These are phyloP conservation scores for Coprinellus aureogranulatus DNA, from an alignment of 768 basidiomycete genomes.

Conservation along the genomic window DNA sequence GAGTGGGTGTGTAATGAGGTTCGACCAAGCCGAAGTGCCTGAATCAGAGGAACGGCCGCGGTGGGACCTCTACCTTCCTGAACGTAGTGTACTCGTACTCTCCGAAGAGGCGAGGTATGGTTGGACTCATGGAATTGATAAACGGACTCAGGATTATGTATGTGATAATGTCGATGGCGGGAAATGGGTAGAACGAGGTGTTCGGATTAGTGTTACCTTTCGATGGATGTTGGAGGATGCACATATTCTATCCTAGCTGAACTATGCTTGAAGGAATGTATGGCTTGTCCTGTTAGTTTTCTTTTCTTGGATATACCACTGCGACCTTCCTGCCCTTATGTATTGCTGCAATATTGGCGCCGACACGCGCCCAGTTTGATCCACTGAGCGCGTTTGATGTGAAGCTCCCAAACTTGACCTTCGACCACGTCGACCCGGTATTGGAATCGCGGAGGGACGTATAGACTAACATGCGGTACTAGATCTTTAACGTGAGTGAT, in stretches of 20 bases:
- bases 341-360: too few species aligned
- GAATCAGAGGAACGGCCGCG: slow-evolving; percentile 15
- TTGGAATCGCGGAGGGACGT: too few species aligned
- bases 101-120: slow-evolving; percentile 77
- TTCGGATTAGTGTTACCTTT: slow-evolving; percentile 79
- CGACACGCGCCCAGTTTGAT: too few species aligned
- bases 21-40: slow-evolving; percentile 34
- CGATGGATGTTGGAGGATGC: slow-evolving; percentile 85
- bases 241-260: slow-evolving; percentile 57
- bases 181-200: slow-evolving; percentile 48
- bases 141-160: slow-evolving; percentile 59
- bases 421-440: too few species aligned
- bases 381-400: too few species aligned
- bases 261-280: too few species aligned
- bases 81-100: slow-evolving; percentile 73
- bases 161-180: slow-evolving; percentile 25
- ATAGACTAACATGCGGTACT: too few species aligned
- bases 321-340: too few species aligned
- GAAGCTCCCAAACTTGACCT: too few species aligned
- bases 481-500: too few species aligned
- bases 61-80: slow-evolving; percentile 68
- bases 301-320: too few species aligned
- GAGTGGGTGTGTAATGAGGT: slow-evolving; percentile 79
- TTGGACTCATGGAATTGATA: slow-evolving; percentile 88
- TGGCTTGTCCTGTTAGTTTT: too few species aligned